Conservation (phyloP, 768 basidiomycete genomes). For the Mycena pura region DNA sequence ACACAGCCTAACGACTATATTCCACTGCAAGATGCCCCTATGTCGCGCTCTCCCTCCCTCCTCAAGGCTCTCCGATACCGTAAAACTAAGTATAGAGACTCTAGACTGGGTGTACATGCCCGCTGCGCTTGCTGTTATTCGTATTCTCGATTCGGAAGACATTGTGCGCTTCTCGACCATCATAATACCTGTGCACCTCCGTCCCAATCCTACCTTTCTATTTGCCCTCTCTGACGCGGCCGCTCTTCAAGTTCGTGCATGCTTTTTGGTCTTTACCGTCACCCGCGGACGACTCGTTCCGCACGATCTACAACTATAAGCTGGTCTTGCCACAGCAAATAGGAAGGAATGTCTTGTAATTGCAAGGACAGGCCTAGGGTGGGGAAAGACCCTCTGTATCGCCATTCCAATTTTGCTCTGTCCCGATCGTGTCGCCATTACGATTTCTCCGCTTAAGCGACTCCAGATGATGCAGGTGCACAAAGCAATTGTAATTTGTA, state of each 20-base stretch:
- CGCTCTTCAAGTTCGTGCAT: neutral
- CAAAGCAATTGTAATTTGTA: neutral
- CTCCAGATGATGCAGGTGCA: conserved; percentile 2
- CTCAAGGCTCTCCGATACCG: no score
- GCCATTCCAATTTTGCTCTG: neutral
- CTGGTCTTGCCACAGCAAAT: neutral
- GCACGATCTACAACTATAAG: neutral
- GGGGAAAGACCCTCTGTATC: conserved; percentile 1
- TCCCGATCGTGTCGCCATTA: neutral
- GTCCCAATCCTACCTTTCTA: neutral
- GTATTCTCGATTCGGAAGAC: neutral
- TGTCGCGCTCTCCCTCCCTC: no score
- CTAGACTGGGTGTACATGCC: no score
- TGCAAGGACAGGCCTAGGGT: neutral
- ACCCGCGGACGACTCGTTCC: neutral
- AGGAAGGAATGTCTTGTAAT: neutral
- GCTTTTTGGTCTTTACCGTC: neutral
- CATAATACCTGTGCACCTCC: neutral
- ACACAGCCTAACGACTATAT: no score
- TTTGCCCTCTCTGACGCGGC: neutral
- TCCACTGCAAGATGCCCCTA: no score
- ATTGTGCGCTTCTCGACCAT: neutral
- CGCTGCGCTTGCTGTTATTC: no score
- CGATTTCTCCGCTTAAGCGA: conserved; percentile 1
- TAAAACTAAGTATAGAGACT: no score